These are phyloP conservation scores for Vitellaria paradoxa DNA, from an alignment of 179 eudicot genomes.

Conservation along the genomic window DNA sequence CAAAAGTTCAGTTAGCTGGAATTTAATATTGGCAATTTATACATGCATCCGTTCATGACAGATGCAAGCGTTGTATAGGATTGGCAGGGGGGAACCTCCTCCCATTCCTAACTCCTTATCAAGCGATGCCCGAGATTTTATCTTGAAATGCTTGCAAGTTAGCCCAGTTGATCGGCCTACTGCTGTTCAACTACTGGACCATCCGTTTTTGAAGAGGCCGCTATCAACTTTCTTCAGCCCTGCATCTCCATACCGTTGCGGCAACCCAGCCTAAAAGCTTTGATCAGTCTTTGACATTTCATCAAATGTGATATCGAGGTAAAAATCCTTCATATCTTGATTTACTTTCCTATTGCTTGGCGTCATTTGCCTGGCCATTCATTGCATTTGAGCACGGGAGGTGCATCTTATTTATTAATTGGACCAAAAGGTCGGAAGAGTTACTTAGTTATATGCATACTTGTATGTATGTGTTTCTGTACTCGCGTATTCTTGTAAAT, in stretches of 20 bases:
- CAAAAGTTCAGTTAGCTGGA: not conserved
- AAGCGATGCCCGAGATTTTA: conserved; percentile 60
- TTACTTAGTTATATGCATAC: not conserved
- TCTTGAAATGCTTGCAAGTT: conserved; percentile 60
- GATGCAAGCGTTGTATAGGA: conserved; percentile 67
- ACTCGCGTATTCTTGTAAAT: not conserved
- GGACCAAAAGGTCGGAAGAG: not conserved
- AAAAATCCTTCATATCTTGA: not conserved
- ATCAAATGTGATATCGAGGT: conserved; percentile 3
- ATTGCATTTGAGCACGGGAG: not conserved
- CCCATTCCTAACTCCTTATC: conserved; percentile 62
- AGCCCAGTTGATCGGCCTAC: conserved; percentile 75
- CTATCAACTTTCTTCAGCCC: conserved; percentile 21
- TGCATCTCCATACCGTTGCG: conserved; percentile 25
- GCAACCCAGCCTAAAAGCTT: conserved; percentile 11
- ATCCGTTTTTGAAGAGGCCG: conserved; percentile 66
- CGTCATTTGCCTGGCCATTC: not conserved
- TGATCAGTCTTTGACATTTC: not conserved
- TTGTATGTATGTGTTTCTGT: not conserved
- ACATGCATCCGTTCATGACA: conserved; percentile 24
- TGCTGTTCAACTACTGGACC: conserved; percentile 76
- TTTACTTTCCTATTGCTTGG: not conserved
- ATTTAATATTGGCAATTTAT: too few relatives aligned
- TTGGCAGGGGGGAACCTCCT: conserved; percentile 72
- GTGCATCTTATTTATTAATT: not conserved